Evolutionary conservation across 495 filamentous ascomycete species (phyloP).

Genomic region (Letharia lupina): DNA sequence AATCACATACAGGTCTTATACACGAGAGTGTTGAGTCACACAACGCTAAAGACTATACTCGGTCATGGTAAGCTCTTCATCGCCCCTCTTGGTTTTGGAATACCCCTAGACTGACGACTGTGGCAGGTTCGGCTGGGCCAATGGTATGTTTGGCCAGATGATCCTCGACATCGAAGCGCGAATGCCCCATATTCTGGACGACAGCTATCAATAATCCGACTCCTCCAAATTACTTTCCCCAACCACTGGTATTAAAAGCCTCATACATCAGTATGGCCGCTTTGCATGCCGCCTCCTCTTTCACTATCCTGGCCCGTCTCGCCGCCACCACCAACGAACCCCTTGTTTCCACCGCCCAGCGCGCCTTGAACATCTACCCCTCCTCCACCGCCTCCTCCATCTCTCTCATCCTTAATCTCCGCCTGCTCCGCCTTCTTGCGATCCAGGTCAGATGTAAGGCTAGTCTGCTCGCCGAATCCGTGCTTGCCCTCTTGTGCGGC

Average conservation of each 20-base stretch:
- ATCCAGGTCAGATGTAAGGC: conserved; percentile 37
- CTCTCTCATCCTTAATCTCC: conserved; percentile 31
- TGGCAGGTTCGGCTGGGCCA: conserved; percentile 58
- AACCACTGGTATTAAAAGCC: not conserved
- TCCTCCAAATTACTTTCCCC: not conserved
- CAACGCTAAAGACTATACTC: conserved; percentile 45
- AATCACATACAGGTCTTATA: conserved; percentile 31
- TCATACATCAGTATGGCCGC: conserved; percentile 11
- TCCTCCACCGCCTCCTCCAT: conserved; percentile 11
- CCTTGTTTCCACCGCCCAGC: conserved; percentile 19
- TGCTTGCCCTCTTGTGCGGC: conserved; percentile 34
- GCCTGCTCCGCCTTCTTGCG: conserved; percentile 41
- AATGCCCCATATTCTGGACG: conserved; percentile 38
- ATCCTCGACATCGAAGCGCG: conserved; percentile 47
- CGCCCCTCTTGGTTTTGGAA: not conserved
- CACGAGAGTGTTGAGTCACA: conserved; percentile 53
- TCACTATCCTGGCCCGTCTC: conserved; percentile 5
- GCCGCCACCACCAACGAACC: conserved; percentile 1
- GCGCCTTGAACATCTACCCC: conserved; percentile 23
- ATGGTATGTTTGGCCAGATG: conserved; percentile 60
- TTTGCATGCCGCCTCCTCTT: conserved; percentile 15
- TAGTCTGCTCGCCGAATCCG: conserved; percentile 33
- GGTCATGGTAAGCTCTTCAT: conserved; percentile 44
- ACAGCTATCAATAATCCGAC: conserved; percentile 17
- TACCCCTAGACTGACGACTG: conserved; percentile 5